A percentile compares a stretch with the other conserved stretches of the same genome.
These are phyloP conservation scores for Auxenochlorella protothecoides DNA, from an alignment of 139 green algal genomes.

Conservation along the genomic window DNA sequence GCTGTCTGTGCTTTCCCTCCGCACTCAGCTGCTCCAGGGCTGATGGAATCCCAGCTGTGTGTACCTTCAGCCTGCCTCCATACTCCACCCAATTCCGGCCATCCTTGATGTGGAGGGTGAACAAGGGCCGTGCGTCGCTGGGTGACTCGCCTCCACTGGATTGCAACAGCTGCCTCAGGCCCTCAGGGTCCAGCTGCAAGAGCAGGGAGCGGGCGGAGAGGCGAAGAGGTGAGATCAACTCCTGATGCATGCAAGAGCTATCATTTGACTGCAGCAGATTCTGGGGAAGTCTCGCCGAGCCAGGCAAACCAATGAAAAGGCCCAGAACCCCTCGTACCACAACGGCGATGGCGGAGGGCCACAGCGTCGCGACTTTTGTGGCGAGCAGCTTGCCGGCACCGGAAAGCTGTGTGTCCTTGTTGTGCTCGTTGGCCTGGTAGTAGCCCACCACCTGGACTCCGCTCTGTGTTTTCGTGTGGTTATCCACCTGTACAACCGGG, in stretches of 20 bases:
- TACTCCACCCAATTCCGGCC: constrained; percentile 5
- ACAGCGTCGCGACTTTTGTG: constrained; percentile 34
- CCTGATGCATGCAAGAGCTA: not conserved
- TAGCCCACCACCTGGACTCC: constrained; percentile 54
- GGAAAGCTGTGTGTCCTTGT: constrained; percentile 43
- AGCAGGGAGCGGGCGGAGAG: not conserved
- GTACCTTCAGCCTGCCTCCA: not conserved
- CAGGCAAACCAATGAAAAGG: too few relatives aligned
- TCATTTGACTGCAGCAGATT: not conserved
- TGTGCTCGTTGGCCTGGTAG: constrained; percentile 60
- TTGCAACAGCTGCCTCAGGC: not conserved
- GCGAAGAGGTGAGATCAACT: not conserved
- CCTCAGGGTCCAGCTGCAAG: constrained; percentile 10
- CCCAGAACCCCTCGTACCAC: constrained; percentile 4
- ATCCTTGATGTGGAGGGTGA: constrained; percentile 12
- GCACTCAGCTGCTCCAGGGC: constrained; percentile 13
- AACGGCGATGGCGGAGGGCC: constrained; percentile 11
- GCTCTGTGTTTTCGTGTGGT: not conserved
- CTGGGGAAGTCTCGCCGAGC: too few relatives aligned
- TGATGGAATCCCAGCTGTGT: too few relatives aligned
- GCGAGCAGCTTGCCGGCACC: constrained; percentile 35
- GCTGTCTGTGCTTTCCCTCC: constrained; percentile 13
- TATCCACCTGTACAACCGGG: constrained; percentile 22
- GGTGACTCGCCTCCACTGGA: not conserved
- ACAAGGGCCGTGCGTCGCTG: not conserved